These are phyloP conservation scores for Hypoxylon sp. DNA, from an alignment of 2,329 filamentous ascomycete genomes.

Conservation along the genomic window DNA sequence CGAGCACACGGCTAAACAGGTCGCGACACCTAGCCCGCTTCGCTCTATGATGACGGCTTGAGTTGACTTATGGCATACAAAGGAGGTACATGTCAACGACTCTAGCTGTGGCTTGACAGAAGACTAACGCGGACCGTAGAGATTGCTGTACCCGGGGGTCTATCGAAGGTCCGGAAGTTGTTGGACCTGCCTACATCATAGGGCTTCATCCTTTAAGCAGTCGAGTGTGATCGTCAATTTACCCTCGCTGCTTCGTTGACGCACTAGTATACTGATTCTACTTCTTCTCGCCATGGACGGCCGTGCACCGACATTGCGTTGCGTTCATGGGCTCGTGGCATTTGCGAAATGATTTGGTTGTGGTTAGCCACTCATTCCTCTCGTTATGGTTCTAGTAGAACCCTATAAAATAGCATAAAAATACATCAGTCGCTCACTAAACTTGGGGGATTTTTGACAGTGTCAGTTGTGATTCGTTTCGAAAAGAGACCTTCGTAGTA, in stretches of 20 bases:
- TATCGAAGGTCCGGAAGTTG: conserved; percentile 34
- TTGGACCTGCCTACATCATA: conserved; percentile 45
- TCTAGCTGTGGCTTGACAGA: conserved; percentile 4
- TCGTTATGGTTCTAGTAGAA: conserved; percentile 42
- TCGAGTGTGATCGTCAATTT: conserved; percentile 23
- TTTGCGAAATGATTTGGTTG: conserved; percentile 35
- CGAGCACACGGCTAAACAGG: conserved; percentile 63
- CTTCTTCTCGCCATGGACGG: conserved; percentile 41
- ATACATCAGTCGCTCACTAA: conserved; percentile 46
- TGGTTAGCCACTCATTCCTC: conserved; percentile 36
- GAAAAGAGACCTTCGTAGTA: neutral
- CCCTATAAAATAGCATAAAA: conserved; percentile 43
- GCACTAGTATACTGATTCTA: conserved; percentile 41
- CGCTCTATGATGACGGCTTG: conserved; percentile 76
- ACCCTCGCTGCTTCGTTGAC: conserved; percentile 34
- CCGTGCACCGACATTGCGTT: conserved; percentile 25
- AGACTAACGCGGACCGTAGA: conserved; percentile 31
- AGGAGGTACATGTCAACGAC: conserved; percentile 48
- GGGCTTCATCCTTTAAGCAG: conserved; percentile 44
- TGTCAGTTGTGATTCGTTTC: neutral
- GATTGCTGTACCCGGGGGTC: conserved; percentile 46
- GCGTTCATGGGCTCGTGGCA: conserved; percentile 26
- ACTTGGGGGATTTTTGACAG: neutral
- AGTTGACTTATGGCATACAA: conserved; percentile 51
- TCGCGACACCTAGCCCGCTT: conserved; percentile 76